Evolutionary conservation across 2,329 filamentous ascomycete species (phyloP), one percentile per base, ranked within the genome.

Genomic region (Xylaria sp.): DNA sequence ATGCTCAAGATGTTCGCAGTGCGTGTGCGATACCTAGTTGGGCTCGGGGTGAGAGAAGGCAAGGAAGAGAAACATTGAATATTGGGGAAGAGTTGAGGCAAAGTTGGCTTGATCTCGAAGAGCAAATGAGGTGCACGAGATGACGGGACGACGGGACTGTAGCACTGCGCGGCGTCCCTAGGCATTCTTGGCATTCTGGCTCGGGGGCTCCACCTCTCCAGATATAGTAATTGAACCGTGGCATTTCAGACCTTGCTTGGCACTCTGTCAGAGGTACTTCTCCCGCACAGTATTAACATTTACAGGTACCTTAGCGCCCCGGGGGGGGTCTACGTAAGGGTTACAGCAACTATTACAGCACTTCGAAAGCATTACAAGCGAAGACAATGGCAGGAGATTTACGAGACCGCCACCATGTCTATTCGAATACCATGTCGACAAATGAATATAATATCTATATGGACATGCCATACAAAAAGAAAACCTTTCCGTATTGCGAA

Each of bases 61-160:
- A 18, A 59, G 50, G 41, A 41, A 37, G 28, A 65, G 56, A 66
- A 63, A 48, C 58, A 57, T 67, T 41, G 51, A 41, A 37, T 20
- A 58, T 18, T 18, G 15, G 41, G 41, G 41, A 46, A 46, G 37
- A 37, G 64, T 59, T 70, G 70, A 72, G 67, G 70, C 61, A 74
- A 74, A 69, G 71, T 62, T 72, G 72, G 69, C 69, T 66, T 72
- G 66, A 68, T 71, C 63, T 57, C 66, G 39, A 66, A 70, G 66
- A 70, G 56, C 67, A 69, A 69, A 69, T 69, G 67, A 66, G 67
- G 25, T 62, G 64, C 61, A 54, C 60, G 39, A 62, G 67, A 69
- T 60, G 52, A 66, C 63, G 55, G 56, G 63, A 59, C 54, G 52
- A 66, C 63, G 55, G 56, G 63, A 59, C 54, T 39, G 50, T 57